A percentile compares a stretch with the other conserved stretches of the same genome.
These are phyloP conservation scores for Dipteronia sinensis DNA, from an alignment of 345 rosid species.

Conservation along the genomic window DNA sequence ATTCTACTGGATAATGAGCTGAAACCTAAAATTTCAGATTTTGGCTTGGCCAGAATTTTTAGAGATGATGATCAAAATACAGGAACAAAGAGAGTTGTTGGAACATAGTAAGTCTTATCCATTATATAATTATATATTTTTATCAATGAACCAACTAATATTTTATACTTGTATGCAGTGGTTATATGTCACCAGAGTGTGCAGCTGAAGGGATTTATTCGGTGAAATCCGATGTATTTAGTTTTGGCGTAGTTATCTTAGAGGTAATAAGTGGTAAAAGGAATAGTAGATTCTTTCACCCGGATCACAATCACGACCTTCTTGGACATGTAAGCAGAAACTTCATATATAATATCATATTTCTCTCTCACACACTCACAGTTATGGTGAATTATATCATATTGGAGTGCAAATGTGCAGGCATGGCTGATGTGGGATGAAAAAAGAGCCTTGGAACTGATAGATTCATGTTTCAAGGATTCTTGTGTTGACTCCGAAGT, in stretches of 20 bases:
- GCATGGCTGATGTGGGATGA: conserved; percentile 25
- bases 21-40: conserved; percentile 27
- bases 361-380: neutral
- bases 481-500: conserved; percentile 3
- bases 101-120: conserved; percentile 22
- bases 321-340: conserved; percentile 18
- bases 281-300: conserved; percentile 19
- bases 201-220: conserved; percentile 11
- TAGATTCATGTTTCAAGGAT: conserved; percentile 8
- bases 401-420: conserved; percentile 5
- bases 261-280: conserved; percentile 20
- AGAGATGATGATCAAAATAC: neutral
- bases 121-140: neutral
- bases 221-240: conserved; percentile 2
- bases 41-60: conserved; percentile 22
- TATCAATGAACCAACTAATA: neutral
- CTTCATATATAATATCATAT: neutral
- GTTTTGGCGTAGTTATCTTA: conserved; percentile 19
- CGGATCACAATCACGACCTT: conserved; percentile 17
- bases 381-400: neutral
- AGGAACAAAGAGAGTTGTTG: conserved; percentile 12
- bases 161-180: neutral
- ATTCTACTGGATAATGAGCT: conserved; percentile 10
- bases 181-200: conserved; percentile 24
- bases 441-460: conserved; percentile 13